Percentiles rank a stretch among this genome's conserved stretches.
These are phyloP conservation scores for Sclerotiophoma versabilis DNA, from an alignment of 2,329 filamentous ascomycete species.

Conservation along the genomic window DNA sequence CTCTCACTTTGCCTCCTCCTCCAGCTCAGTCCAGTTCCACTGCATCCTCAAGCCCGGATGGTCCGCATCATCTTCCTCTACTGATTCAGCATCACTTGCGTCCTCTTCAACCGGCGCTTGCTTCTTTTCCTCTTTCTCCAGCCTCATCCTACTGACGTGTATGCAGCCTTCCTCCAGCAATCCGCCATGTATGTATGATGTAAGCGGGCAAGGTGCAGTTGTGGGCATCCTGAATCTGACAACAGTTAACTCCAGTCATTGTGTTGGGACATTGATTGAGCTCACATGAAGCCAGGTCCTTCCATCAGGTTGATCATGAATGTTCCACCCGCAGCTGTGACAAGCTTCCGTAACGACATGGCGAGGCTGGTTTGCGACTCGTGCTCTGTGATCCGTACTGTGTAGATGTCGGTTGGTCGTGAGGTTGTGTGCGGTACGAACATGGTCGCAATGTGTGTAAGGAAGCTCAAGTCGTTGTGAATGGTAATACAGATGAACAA, in stretches of 20 bases:
- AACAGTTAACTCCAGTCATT: neutral
- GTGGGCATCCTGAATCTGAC: slow-evolving; percentile 21
- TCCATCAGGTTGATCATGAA: slow-evolving; percentile 21
- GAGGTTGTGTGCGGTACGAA: slow-evolving; percentile 13
- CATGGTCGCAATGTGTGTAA: slow-evolving; percentile 1
- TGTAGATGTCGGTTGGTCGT: slow-evolving; percentile 22
- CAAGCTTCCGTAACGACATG: slow-evolving; percentile 10
- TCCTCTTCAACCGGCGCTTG: neutral
- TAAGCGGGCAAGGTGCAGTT: slow-evolving; percentile 14
- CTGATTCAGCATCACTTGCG: slow-evolving; percentile 15
- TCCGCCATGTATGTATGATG: slow-evolving; percentile 19
- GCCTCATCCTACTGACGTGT: slow-evolving; percentile 14
- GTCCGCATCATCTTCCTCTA: slow-evolving; percentile 14
- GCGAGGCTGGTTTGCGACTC: slow-evolving; percentile 11
- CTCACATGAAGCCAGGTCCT: slow-evolving; percentile 22
- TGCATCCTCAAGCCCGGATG: slow-evolving; percentile 24
- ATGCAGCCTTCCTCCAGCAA: slow-evolving; percentile 28
- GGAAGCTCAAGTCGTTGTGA: no score
- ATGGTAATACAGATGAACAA: no score
- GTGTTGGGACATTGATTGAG: neutral
- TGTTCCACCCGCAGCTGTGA: slow-evolving; percentile 14
- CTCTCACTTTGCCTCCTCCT: neutral
- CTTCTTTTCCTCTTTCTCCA: slow-evolving; percentile 1
- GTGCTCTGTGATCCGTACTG: slow-evolving; percentile 17
- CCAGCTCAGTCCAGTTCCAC: slow-evolving; percentile 25